Evolutionary conservation across 148 eudicot species (phyloP), one percentile per base, ranked within the genome.

Genomic region (Diospyros lotus): DNA sequence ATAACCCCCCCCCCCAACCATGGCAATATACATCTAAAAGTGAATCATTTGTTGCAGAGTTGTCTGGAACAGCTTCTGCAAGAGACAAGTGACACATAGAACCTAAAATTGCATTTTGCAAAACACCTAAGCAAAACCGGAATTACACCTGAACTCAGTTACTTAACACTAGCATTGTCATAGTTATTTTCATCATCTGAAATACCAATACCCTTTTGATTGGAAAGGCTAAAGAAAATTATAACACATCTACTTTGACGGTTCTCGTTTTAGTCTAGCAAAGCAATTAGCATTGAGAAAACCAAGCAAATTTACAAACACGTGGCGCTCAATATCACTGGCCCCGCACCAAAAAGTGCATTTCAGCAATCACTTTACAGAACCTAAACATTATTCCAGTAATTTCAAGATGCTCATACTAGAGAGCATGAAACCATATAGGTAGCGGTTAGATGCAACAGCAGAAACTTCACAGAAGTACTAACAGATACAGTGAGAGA

Each of bases 231-330:
- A 6, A 72, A 72, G 54, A 12, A 2, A 46, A 60, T 28, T 12
- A 15, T 11, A 28, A 28, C 9, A 13, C 3, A 43, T 58, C 67
- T 3, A 48, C 52, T 39, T 2, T 9, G 9, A 41, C 4, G 45
- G 42, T 64, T 41, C 13, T 46, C 11, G 11, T 4, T n/a, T 4
- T 39, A 45, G 1, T 59, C 15, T 17, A 48, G 38, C 43, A 13
- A 44, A 60, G n/a, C 41, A 58, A 28, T 60, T 8, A 6, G 42
- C 17, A 4, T 46, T 10, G 2, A 69, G 52, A 71, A 53, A 54
- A 42, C 39, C 55, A 63, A 71, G 38, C 80, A 77, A 71, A 54
- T 13, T 41, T 54, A 64, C 80, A 55, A 77, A 77, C 80, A 77
- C 75, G 13, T 77, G 64, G 64, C 38, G 67, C 38, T 53, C 80